Evolutionary conservation across 169 alveolate genomes (phyloP), one percentile per base, ranked within the genome.

Genomic region (Miamiensis avidus): DNA sequence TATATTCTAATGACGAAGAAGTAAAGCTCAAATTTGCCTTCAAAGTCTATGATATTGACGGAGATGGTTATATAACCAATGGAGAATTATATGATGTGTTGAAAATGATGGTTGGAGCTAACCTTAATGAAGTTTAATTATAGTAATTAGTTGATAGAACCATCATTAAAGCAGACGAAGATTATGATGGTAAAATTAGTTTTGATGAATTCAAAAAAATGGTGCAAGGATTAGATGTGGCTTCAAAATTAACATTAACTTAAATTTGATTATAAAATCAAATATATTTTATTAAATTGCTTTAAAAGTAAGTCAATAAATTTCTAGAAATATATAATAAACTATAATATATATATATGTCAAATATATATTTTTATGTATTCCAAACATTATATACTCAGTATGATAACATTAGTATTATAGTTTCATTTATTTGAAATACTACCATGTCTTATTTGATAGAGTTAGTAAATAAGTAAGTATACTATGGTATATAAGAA

Each of bases 61-160:
- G 95, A 65, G 99, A 99, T 91, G 99, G 99, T 65, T 97, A 90
- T 96, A 98, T 99, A 72, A 97, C 99, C 34, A 99, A 99, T 89
- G 99, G 99, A 34, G 99, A 99, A 82, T 97, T 98, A 74, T 99
- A 98, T 91, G 93, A 95, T 34, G 99, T 98, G 25, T 98, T 98
- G 94, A 97, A 98, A 89, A 98, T 98, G 99, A 97, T 98, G 99
- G 99, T 98, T 82, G 99, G 99, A 34, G 98, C 96, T 87, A 98
- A 98, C 91, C 91, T 98, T 74, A 98, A 96, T 79, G 99, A 98
- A 83, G 93, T 95, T 34, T 88, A 98, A 98, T 94, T 98, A 72
- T 99, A 98, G 86, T 98, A 98, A 89, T 95, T 98, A 73, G 99
- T 98, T 75, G 99, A 98, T 90, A 90, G 99, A 87, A 98, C 99